phyloP scores from a whole-genome alignment of 192 early-diverging fungal genomes.

The Coemansia guatemalensis region DNA sequence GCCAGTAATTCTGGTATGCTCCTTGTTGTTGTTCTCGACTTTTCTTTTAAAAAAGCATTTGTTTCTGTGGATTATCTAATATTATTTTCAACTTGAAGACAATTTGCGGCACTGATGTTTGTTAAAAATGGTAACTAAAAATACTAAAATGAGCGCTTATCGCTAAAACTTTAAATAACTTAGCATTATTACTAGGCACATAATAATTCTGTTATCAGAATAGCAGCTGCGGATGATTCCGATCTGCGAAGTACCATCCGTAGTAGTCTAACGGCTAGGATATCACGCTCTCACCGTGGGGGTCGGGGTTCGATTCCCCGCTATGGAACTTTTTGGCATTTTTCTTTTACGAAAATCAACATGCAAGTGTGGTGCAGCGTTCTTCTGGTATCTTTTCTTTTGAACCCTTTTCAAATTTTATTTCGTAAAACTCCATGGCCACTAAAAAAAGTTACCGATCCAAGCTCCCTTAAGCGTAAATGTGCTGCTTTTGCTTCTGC shows the following conservation, averaged over 20 bases:
- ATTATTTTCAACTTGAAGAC: neutral
- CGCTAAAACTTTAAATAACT: too few species aligned
- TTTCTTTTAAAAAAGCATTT: constrained; percentile 6
- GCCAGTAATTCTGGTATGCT: constrained; percentile 3
- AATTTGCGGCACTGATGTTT: neutral
- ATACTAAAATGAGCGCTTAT: neutral
- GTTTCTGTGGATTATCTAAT: neutral
- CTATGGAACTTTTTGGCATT: neutral
- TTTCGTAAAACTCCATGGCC: too few species aligned
- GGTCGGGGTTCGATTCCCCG: constrained; percentile 11
- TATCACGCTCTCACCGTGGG: constrained; percentile 10
- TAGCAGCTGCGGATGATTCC: neutral
- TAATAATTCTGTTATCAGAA: neutral
- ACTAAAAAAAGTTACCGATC: too few species aligned
- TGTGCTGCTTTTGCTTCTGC: too few species aligned
- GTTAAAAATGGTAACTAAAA: too few species aligned
- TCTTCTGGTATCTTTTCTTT: too few species aligned
- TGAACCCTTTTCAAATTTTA: too few species aligned
- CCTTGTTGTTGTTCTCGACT: neutral
- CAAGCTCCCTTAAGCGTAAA: too few species aligned
- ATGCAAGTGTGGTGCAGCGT: too few species aligned
- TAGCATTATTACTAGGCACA: too few species aligned
- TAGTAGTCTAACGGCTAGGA: constrained; percentile 6
- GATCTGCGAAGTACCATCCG: neutral
- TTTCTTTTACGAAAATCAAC: too few species aligned